Percentiles rank a stretch among this genome's conserved stretches.
Evolutionary conservation across 257 asterid species (phyloP).

Genomic region (Nicotiana noctiflora): DNA sequence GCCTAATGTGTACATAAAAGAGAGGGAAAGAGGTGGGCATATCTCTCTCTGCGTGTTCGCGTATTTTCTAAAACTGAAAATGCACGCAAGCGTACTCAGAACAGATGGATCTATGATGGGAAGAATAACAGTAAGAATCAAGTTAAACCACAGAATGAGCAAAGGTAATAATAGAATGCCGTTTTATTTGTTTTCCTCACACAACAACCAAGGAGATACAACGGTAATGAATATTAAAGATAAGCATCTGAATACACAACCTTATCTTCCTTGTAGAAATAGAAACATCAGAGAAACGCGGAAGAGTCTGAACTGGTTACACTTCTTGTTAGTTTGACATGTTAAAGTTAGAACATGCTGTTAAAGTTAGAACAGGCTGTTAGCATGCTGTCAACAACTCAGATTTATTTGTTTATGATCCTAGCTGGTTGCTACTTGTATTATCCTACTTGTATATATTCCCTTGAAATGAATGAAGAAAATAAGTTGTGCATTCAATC

Average conservation of each 20-base stretch:
- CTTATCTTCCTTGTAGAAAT: background rate
- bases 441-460: too few relatives aligned
- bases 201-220: background rate
- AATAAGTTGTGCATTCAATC: too few relatives aligned
- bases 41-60: background rate
- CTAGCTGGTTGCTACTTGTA: too few relatives aligned
- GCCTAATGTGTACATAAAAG: background rate
- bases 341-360: too few relatives aligned
- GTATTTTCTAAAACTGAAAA: background rate
- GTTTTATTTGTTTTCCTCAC: background rate
- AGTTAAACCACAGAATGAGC: background rate
- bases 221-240: background rate
- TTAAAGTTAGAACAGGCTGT: too few relatives aligned
- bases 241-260: background rate
- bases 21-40: background rate
- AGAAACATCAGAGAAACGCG: background rate
- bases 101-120: background rate
- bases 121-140: background rate
- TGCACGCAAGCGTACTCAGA: background rate
- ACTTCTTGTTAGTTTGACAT: too few relatives aligned
- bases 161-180: background rate
- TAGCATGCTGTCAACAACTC: too few relatives aligned
- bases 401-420: too few relatives aligned
- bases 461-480: too few relatives aligned
- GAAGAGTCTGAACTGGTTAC: background rate